Conservation (phyloP, 2,329 filamentous ascomycete species). For the Blastomyces gilchristii region DNA sequence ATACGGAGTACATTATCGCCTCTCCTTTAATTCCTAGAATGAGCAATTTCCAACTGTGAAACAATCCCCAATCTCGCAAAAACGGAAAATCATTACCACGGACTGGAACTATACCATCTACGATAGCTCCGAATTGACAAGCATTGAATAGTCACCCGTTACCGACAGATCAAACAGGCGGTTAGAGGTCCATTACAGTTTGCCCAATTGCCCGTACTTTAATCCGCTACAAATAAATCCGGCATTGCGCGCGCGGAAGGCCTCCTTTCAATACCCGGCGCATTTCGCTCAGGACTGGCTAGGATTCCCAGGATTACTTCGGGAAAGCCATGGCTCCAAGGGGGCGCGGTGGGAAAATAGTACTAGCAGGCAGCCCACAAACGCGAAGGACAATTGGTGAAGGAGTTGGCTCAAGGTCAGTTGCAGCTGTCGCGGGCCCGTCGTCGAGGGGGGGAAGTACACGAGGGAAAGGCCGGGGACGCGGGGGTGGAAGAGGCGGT, state of each 20-base stretch:
- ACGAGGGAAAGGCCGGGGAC: slow-evolving; percentile 2
- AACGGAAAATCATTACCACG: background rate
- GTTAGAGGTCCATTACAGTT: background rate
- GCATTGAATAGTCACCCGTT: background rate
- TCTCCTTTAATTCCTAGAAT: background rate
- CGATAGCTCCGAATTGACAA: background rate
- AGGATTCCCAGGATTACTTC: background rate
- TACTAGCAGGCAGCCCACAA: slow-evolving; percentile 7
- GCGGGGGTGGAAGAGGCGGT: slow-evolving; percentile 12
- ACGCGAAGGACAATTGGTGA: slow-evolving; percentile 9
- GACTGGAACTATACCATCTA: background rate
- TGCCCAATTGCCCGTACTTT: no score
- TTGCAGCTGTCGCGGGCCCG: slow-evolving; percentile 1
- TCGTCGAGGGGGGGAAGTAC: slow-evolving; percentile 9
- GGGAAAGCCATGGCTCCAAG: slow-evolving; percentile 11
- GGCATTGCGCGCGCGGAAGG: background rate
- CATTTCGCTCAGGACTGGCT: background rate
- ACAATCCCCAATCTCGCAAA: background rate
- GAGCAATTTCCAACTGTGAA: background rate
- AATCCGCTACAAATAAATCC: background rate
- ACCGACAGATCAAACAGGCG: background rate
- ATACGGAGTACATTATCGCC: background rate
- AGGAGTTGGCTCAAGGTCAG: slow-evolving; percentile 7
- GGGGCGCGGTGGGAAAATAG: slow-evolving; percentile 10
- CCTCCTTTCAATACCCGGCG: background rate